Evolutionary conservation across 129 eudicot species (phyloP), one percentile per base, ranked within the genome.

Genomic region (Gnaphalium uliginosum): DNA sequence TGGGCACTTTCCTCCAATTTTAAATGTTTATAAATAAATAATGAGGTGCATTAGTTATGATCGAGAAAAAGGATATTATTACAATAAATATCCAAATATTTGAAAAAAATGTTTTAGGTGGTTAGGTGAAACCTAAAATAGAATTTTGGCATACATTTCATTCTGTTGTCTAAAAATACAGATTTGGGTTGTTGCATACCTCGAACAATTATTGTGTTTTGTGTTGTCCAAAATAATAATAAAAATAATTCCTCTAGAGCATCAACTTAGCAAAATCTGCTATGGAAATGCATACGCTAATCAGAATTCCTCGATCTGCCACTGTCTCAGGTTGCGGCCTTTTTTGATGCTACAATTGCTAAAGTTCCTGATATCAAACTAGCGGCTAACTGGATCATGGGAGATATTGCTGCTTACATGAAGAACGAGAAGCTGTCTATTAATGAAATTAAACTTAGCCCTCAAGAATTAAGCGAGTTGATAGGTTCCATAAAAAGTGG

Each of bases 341-440:
- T 80, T 89, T 94, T 90, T 72, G 97, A 94, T 81, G 85, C 89
- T 29, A 94, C 98, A 29, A 76, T 91, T 80, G 88, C 85, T 61
- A 81, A 79, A 53, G 93, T 87, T 82, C 84, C 92, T 3, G 97
- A 94, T 78, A 74, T 87, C 59, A 94, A 94, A 82, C 82, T 94
- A 69, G 96, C 92, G 19, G 84, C 97, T 68, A 94, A 94, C 58
- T 94, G 98, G 98, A 87, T 94, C 75, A 90, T 94, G 98, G 93
- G 98, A 54, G 98, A 94, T 83, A 85, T 94, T 84, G 93, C 97
- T 78, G 90, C 92, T 27, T 91, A 90, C 81, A 56, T 94, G 90
- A 94, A 94, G 70, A 84, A 90, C 48, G 94, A 94, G 69, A 84
- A 94, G 83, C 63, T 90, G 48, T 76, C 96, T 11, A 90, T 94